These are phyloP conservation scores for Tylopilus vinaceipallidus DNA, from an alignment of 768 basidiomycete genomes.

Conservation along the genomic window DNA sequence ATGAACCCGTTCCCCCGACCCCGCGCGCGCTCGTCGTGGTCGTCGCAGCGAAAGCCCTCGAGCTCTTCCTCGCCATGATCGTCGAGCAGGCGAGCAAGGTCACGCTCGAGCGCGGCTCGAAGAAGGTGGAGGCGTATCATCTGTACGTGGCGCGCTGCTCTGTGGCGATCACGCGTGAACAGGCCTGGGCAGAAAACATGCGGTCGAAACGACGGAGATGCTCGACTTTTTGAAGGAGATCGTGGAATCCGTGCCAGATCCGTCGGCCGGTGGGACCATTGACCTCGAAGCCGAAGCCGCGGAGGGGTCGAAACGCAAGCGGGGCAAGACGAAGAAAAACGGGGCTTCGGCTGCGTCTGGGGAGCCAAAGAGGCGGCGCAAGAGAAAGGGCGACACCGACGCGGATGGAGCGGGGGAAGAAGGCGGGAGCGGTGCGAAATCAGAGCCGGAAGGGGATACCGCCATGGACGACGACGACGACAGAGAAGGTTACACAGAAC, in stretches of 20 bases:
- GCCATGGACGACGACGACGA: constrained; percentile 44
- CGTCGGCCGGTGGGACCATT: constrained; percentile 78
- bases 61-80: constrained; percentile 84
- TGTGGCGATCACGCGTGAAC: too few species aligned
- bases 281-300: constrained; percentile 62
- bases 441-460: constrained; percentile 36
- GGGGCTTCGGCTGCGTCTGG: constrained; percentile 34
- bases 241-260: constrained; percentile 83
- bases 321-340: constrained; percentile 51
- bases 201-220: constrained; percentile 81
- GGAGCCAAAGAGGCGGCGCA: constrained; percentile 48
- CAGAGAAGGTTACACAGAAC: constrained; percentile 37
- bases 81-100: constrained; percentile 83
- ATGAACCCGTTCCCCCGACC: background rate
- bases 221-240: constrained; percentile 95
- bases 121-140: constrained; percentile 91
- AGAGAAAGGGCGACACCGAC: constrained; percentile 41
- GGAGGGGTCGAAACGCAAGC: constrained; percentile 57
- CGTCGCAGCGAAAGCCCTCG: constrained; percentile 87
- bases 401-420: constrained; percentile 35
- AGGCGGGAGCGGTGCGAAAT: constrained; percentile 36
- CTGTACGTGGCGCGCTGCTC: constrained; percentile 58
- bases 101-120: constrained; percentile 72
- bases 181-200: constrained; percentile 86
- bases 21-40: background rate